Base-by-base conservation (phyloP, 129 eudicot species). In the Centrapalus pauciflorus region DNA sequence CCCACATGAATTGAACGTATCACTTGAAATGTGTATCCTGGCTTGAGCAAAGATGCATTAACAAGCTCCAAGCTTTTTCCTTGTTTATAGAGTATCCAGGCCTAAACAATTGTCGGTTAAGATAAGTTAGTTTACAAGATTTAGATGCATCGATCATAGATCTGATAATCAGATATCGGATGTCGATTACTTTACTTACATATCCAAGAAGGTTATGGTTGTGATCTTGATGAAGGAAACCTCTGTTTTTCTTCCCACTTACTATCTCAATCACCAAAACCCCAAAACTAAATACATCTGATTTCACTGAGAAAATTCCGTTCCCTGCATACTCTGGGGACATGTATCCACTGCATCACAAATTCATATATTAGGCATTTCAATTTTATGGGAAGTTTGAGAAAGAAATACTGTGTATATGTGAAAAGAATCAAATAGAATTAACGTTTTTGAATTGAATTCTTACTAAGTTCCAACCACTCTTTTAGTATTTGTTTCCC, bases 391-490 rank as follows among this genome's bases (percentile, higher is more conserved):
- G 0, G n/a, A n/a, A n/a, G n/a, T n/a, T n/a, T n/a, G n/a, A n/a
- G n/a, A n/a, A n/a, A n/a, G n/a, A n/a, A n/a, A n/a, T n/a, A n/a
- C n/a, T n/a, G n/a, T n/a, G n/a, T n/a, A n/a, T n/a, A n/a, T n/a
- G n/a, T n/a, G n/a, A n/a, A n/a, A n/a, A n/a, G n/a, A n/a, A n/a
- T n/a, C n/a, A n/a, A n/a, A n/a, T n/a, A n/a, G n/a, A n/a, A n/a
- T n/a, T n/a, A n/a, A n/a, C n/a, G n/a, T n/a, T n/a, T n/a, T n/a
- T n/a, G n/a, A n/a, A n/a, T n/a, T n/a, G n/a, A n/a, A n/a, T n/a
- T n/a, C 77, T 77, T 77, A 77, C 81, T 77, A 71, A 13, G 82
- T 77, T 58, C 82, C 82, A 48, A 77, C 82, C 41, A 77, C 74
- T 35, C 82, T 71, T 4, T 66, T 35, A 0, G 82, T 77, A 35